A percentile compares a stretch with the other conserved stretches of the same genome.
phyloP scores from a whole-genome alignment of 2,329 filamentous ascomycete genomes.

The Pyrenophora seminiperda region DNA sequence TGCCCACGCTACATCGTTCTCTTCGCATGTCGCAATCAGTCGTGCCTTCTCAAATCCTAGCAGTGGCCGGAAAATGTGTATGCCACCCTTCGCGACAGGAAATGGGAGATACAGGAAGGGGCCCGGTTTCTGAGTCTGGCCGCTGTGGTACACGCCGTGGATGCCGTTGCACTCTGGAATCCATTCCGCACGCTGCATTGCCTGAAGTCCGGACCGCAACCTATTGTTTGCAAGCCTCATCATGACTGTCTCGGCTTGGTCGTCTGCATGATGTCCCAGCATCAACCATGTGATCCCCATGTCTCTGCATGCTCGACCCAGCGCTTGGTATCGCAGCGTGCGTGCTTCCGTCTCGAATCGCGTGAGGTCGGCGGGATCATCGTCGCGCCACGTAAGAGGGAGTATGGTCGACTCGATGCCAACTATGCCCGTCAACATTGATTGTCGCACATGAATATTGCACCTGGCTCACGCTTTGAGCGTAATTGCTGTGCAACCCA shows the following conservation, averaged over 20 bases:
- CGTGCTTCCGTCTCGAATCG: conserved; percentile 82
- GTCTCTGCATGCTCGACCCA: conserved; percentile 66
- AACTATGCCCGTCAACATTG: conserved; percentile 29
- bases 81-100: conserved; percentile 65
- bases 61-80: conserved; percentile 71
- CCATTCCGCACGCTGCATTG: conserved; percentile 66
- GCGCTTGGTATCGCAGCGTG: conserved; percentile 69
- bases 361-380: conserved; percentile 53
- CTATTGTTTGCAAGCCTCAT: conserved; percentile 75
- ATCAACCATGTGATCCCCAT: conserved; percentile 65
- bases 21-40: conserved; percentile 74
- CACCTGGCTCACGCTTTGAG: conserved; percentile 48
- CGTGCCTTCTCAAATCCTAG: conserved; percentile 72
- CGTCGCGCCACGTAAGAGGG: conserved; percentile 47
- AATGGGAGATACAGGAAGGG: conserved; percentile 32
- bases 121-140: conserved; percentile 16
- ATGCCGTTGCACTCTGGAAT: conserved; percentile 87
- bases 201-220: conserved; percentile 70
- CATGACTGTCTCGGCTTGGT: conserved; percentile 87
- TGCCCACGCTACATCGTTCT: conserved; percentile 73
- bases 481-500: conserved; percentile 55
- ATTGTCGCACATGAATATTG: not conserved
- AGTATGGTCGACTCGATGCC: conserved; percentile 40
- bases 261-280: conserved; percentile 85
- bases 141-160: conserved; percentile 65